These are phyloP conservation scores for Trichosanthes cucumerina DNA, from an alignment of 306 rosid species.

Conservation along the genomic window DNA sequence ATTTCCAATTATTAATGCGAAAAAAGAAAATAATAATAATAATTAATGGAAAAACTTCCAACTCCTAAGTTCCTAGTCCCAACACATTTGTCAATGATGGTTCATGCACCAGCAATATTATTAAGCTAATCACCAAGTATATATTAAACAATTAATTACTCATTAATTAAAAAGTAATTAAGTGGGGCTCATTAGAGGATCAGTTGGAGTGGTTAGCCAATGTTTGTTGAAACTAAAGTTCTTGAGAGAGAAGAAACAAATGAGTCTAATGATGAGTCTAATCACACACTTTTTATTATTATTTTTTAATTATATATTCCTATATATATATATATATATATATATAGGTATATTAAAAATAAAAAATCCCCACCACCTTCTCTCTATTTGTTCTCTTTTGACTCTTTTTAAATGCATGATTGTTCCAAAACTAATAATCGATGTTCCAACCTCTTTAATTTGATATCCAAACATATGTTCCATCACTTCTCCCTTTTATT, in stretches of 20 bases:
- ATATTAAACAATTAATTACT: neutral
- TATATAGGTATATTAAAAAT: no score
- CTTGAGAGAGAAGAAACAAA: neutral
- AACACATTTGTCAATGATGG: neutral
- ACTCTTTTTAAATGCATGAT: neutral
- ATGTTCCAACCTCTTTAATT: neutral
- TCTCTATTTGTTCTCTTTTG: neutral
- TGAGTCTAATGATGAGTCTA: slow-evolving; percentile 4
- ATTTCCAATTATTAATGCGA: neutral
- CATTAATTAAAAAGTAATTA: neutral
- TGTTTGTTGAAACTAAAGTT: slow-evolving; percentile 16
- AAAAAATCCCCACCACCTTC: neutral
- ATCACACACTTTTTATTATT: neutral
- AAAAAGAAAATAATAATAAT: neutral
- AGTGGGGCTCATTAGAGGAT: neutral
- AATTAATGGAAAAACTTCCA: neutral
- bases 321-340: no score
- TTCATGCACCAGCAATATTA: slow-evolving; percentile 10
- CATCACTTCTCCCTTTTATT: neutral
- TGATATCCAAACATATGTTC: neutral
- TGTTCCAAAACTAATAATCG: neutral
- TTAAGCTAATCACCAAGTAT: neutral
- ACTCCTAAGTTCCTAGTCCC: neutral
- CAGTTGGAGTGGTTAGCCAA: slow-evolving; percentile 27
- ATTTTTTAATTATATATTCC: no score